phyloP scores from a whole-genome alignment of 805 yeast species.

The Blastobotrys parvus region DNA sequence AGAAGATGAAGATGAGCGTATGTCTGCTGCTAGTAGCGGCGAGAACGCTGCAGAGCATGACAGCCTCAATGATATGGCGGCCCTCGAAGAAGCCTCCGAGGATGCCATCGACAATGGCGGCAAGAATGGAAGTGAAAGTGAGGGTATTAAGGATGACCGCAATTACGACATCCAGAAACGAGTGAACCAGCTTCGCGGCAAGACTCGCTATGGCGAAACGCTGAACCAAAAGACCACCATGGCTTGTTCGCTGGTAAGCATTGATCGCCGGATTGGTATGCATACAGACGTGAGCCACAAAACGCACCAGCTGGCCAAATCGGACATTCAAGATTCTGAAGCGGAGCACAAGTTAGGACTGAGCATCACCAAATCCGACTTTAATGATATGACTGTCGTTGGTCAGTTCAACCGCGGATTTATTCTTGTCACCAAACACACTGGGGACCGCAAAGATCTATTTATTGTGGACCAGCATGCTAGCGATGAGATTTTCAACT shows the following conservation, averaged over 20 bases:
- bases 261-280: too few species aligned
- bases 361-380: constrained; percentile 64
- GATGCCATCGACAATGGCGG: not conserved
- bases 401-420: constrained; percentile 98
- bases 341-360: constrained; percentile 55
- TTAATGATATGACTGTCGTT: constrained; percentile 61
- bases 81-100: too few species aligned
- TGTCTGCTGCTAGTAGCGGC: too few species aligned
- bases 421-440: constrained; percentile 54
- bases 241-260: not conserved
- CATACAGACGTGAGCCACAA: not conserved
- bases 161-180: too few species aligned
- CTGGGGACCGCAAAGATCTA: constrained; percentile 37
- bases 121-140: not conserved
- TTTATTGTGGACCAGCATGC: constrained; percentile 97
- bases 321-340: constrained; percentile 19
- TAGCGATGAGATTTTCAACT: constrained; percentile 89
- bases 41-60: too few species aligned
- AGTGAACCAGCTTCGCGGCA: not conserved
- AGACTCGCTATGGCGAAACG: not conserved
- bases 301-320: not conserved
- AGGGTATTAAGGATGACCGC: not conserved
- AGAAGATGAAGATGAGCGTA: too few species aligned
- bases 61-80: too few species aligned
- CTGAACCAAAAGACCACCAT: not conserved